phyloP scores from a whole-genome alignment of 257 asterid species.

The Gentiana dahurica region DNA sequence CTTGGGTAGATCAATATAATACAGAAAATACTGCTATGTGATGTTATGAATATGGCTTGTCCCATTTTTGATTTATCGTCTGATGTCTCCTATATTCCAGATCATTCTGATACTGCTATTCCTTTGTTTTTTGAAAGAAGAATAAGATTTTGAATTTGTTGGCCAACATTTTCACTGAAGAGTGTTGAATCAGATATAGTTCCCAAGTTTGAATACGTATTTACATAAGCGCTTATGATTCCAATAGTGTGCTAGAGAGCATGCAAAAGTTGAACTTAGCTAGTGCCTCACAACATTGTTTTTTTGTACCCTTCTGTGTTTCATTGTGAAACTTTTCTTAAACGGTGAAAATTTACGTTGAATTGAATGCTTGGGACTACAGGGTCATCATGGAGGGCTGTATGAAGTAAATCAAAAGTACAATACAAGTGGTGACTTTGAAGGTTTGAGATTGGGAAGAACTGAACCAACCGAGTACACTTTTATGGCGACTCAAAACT shows the following conservation, averaged over 20 bases:
- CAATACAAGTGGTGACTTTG: constrained; percentile 17
- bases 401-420: constrained; percentile 30
- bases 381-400: constrained; percentile 36
- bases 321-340: too few species aligned
- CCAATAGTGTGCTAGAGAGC: too few species aligned
- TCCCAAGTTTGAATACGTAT: too few species aligned
- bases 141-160: too few species aligned
- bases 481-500: constrained; percentile 54
- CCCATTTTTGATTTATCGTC: background rate
- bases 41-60: background rate
- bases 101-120: background rate
- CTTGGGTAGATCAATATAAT: background rate
- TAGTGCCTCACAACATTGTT: too few species aligned
- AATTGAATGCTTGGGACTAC: constrained; percentile 14
- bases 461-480: constrained; percentile 60
- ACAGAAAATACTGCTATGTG: background rate
- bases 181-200: too few species aligned
- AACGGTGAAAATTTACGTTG: background rate
- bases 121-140: too few species aligned
- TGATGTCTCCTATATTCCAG: constrained; percentile 3
- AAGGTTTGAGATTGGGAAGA: constrained; percentile 35
- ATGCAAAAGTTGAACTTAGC: too few species aligned
- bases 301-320: too few species aligned
- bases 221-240: too few species aligned
- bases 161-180: too few species aligned